phyloP scores from a whole-genome alignment of 257 asterid genomes.

The Solanum microdontum region DNA sequence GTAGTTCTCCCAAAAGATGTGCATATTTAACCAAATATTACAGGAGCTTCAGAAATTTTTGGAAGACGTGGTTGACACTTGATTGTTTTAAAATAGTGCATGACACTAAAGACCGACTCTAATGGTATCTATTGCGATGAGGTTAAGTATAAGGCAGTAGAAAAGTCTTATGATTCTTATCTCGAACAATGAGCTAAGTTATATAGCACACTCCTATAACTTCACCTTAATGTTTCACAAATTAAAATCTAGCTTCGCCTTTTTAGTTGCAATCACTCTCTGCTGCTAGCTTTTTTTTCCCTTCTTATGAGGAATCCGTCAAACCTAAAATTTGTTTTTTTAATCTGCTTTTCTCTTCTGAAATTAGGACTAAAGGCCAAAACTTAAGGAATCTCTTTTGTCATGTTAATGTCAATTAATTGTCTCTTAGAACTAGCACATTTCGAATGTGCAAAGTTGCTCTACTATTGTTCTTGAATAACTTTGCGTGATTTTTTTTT shows the following conservation, averaged over 20 bases:
- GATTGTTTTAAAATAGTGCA: not conserved
- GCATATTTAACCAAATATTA: not conserved
- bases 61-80: not conserved
- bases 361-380: not conserved
- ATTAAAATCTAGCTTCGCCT: not conserved
- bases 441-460: not conserved
- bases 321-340: not conserved
- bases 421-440: not conserved
- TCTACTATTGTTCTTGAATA: not conserved
- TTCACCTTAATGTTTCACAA: not conserved
- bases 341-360: not conserved
- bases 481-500: constrained; percentile 2
- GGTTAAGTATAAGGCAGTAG: not conserved
- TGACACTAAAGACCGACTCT: not conserved
- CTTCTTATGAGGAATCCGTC: not conserved
- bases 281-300: not conserved
- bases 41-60: not conserved
- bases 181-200: not conserved
- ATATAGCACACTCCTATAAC: not conserved
- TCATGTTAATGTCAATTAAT: not conserved
- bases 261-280: not conserved
- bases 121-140: not conserved
- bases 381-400: not conserved
- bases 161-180: not conserved
- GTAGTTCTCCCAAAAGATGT: not conserved